These are phyloP conservation scores for Epichloe baconii DNA, from an alignment of 2,329 filamentous ascomycete species.

Conservation along the genomic window DNA sequence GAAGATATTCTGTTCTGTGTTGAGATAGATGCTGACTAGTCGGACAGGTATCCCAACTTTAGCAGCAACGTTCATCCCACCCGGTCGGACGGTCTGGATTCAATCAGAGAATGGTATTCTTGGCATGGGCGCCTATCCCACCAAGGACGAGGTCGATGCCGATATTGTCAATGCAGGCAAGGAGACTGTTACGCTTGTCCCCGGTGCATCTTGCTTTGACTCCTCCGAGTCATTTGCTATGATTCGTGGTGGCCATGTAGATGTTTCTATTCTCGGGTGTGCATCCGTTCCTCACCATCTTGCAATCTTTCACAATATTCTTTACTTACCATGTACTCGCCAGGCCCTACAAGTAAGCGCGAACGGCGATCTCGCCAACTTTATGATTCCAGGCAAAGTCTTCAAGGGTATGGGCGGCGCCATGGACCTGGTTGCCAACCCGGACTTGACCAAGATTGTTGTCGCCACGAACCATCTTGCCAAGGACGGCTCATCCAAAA, in stretches of 20 bases:
- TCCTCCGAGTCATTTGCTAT: constrained; percentile 73
- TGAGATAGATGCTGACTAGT: background rate
- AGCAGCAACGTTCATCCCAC: constrained; percentile 62
- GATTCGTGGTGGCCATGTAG: constrained; percentile 75
- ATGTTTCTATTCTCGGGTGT: constrained; percentile 68
- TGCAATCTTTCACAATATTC: constrained; percentile 1
- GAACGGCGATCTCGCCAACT: constrained; percentile 70
- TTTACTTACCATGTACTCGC: background rate
- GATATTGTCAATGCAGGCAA: constrained; percentile 82
- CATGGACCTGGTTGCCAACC: constrained; percentile 62
- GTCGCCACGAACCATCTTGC: constrained; percentile 58
- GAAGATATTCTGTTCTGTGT: background rate
- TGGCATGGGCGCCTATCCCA: constrained; percentile 72
- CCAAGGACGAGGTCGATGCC: constrained; percentile 56
- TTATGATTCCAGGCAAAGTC: constrained; percentile 80
- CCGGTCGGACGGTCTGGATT: constrained; percentile 61
- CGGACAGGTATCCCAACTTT: constrained; percentile 63
- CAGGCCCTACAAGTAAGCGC: constrained; percentile 65
- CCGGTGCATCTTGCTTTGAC: constrained; percentile 67
- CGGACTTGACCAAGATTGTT: constrained; percentile 58
- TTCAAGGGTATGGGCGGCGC: constrained; percentile 80
- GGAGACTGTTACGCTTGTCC: constrained; percentile 69
- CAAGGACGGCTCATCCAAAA: constrained; percentile 54
- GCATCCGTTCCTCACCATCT: constrained; percentile 8
- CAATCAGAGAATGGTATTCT: constrained; percentile 81